Percentiles rank a stretch among this genome's conserved stretches.
Evolutionary conservation across 768 basidiomycete species (phyloP).

Genomic region (Neoboletus magnificus): DNA sequence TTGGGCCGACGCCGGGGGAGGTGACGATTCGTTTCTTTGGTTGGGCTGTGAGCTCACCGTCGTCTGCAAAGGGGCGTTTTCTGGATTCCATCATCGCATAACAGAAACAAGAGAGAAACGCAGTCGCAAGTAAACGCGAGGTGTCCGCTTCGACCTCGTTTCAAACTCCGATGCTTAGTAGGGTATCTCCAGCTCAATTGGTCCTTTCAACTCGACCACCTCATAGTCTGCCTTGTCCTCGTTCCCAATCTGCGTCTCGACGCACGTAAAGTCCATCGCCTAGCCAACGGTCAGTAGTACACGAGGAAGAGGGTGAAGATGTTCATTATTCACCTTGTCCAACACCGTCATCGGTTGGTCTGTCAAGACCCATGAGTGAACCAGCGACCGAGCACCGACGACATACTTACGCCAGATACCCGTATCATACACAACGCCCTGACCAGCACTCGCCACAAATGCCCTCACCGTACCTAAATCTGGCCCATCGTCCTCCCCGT

Average conservation of each 20-base stretch:
- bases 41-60: constrained; percentile 40
- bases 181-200: neutral
- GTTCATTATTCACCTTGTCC: constrained; percentile 45
- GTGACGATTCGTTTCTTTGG: constrained; percentile 58
- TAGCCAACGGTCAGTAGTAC: constrained; percentile 29
- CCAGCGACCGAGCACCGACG: neutral
- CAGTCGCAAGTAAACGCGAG: constrained; percentile 10
- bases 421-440: constrained; percentile 82
- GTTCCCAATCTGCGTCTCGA: constrained; percentile 91
- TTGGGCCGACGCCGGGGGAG: constrained; percentile 41
- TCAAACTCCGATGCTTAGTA: constrained; percentile 28
- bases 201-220: constrained; percentile 49
- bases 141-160: constrained; percentile 8
- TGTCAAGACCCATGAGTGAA: constrained; percentile 31
- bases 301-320: neutral
- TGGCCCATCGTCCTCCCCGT: constrained; percentile 72
- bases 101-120: constrained; percentile 13
- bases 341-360: constrained; percentile 93
- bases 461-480: constrained; percentile 72
- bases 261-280: constrained; percentile 79
- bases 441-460: constrained; percentile 74
- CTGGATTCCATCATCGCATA: constrained; percentile 48
- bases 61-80: constrained; percentile 56
- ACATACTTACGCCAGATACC: constrained; percentile 85
- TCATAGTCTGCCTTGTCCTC: constrained; percentile 82